These are phyloP conservation scores for Kwoniella dendrophila DNA, from an alignment of 768 basidiomycete genomes.

Conservation along the genomic window DNA sequence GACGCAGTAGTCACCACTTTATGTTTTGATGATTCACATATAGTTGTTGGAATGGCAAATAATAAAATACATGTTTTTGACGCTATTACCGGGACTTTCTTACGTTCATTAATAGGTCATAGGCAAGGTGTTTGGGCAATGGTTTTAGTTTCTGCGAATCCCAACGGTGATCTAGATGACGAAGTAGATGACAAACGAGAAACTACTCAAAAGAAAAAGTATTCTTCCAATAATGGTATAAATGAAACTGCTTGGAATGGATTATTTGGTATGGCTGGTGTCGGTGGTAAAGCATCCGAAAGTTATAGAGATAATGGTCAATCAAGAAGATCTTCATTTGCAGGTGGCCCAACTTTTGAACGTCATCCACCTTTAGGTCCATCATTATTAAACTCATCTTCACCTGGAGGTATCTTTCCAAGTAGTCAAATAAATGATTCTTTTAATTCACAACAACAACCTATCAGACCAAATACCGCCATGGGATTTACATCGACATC, in stretches of 20 bases:
- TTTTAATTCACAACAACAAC: slow-evolving; percentile 1
- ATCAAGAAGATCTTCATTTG: slow-evolving; percentile 31
- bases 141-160: slow-evolving; percentile 66
- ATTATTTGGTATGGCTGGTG: too few species aligned
- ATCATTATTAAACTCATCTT: neutral
- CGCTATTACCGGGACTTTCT: slow-evolving; percentile 72
- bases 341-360: slow-evolving; percentile 14
- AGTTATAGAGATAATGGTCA: slow-evolving; percentile 37
- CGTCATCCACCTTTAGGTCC: slow-evolving; percentile 10
- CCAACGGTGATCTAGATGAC: neutral
- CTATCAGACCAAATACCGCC: slow-evolving; percentile 24
- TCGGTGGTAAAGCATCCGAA: slow-evolving; percentile 13
- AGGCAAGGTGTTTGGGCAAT: slow-evolving; percentile 91
- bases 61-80: slow-evolving; percentile 82
- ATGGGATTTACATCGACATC: slow-evolving; percentile 26
- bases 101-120: slow-evolving; percentile 79
- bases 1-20: slow-evolving; percentile 81
- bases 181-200: slow-evolving; percentile 53
- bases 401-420: slow-evolving; percentile 7
- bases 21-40: slow-evolving; percentile 77
- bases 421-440: slow-evolving; percentile 5
- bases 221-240: slow-evolving; percentile 4
- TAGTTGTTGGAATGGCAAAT: slow-evolving; percentile 87
- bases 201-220: neutral
- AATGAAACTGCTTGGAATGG: too few species aligned